A percentile compares a stretch with the other conserved stretches of the same genome.
Conservation (phyloP, 805 yeast genomes). For the Ogataea paraovalis region DNA sequence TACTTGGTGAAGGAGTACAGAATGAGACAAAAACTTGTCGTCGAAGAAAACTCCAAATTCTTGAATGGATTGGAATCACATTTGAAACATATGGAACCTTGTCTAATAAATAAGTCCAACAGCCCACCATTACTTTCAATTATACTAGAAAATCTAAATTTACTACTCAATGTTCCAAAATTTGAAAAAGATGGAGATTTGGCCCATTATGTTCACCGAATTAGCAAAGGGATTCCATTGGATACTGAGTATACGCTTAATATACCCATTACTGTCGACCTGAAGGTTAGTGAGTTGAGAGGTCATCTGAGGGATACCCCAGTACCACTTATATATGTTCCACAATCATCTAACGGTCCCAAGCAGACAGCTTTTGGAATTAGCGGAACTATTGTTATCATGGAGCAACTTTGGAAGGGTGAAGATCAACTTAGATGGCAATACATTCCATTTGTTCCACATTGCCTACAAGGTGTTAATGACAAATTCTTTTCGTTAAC, state of each 20-base stretch:
- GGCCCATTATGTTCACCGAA: constrained; percentile 57
- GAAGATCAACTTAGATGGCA: constrained; percentile 54
- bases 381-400: constrained; percentile 62
- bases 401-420: constrained; percentile 56
- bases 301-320: constrained; percentile 84
- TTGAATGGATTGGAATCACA: constrained; percentile 38
- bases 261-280: constrained; percentile 58
- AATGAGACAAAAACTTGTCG: constrained; percentile 36
- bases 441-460: constrained; percentile 57
- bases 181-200: constrained; percentile 44
- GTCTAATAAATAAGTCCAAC: constrained; percentile 32
- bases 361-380: constrained; percentile 27
- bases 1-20: constrained; percentile 50
- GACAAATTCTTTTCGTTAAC: constrained; percentile 49
- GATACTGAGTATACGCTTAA: constrained; percentile 65
- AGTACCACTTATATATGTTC: constrained; percentile 73
- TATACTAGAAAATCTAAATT: constrained; percentile 43
- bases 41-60: constrained; percentile 36
- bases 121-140: constrained; percentile 49
- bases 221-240: constrained; percentile 81
- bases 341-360: constrained; percentile 28
- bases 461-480: constrained; percentile 33
- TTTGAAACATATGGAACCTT: constrained; percentile 31
- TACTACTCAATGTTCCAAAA: constrained; percentile 43
- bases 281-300: constrained; percentile 57